phyloP scores from a whole-genome alignment of 2,329 filamentous ascomycete species.

The Orbilia brochopaga region DNA sequence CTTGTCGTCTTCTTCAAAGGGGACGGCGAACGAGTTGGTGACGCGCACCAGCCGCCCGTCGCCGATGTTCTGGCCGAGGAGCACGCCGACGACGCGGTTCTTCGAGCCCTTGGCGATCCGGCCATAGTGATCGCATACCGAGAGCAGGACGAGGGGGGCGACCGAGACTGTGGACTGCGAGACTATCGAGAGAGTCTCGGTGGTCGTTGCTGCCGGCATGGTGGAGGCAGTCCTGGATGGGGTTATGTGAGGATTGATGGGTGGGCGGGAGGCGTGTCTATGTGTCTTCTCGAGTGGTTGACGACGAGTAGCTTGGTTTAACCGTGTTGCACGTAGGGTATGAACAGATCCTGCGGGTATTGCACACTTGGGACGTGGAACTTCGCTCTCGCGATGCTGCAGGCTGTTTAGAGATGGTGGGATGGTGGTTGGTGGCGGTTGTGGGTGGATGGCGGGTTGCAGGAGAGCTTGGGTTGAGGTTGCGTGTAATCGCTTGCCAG shows the following conservation, averaged over 20 bases:
- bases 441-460: not conserved
- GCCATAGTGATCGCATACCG: constrained; percentile 97
- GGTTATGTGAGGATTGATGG: not conserved
- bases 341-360: not conserved
- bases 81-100: constrained; percentile 88
- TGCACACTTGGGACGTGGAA: not conserved
- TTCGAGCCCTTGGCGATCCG: constrained; percentile 87
- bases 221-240: constrained; percentile 2
- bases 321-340: not conserved
- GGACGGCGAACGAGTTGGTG: constrained; percentile 98
- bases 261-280: not conserved
- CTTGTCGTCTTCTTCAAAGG: constrained; percentile 98
- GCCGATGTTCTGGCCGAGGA: constrained; percentile 94
- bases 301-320: not conserved
- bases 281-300: not conserved
- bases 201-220: constrained; percentile 47
- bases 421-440: constrained; percentile 4
- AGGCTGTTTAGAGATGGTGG: not conserved
- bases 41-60: constrained; percentile 80
- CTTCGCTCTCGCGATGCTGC: not conserved
- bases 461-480: constrained; percentile 6
- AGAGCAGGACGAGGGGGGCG: constrained; percentile 95
- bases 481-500: constrained; percentile 10
- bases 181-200: constrained; percentile 49
- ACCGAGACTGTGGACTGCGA: constrained; percentile 77